These are phyloP conservation scores for Diatrype stigma DNA, from an alignment of 2,329 filamentous ascomycete species.

Conservation along the genomic window DNA sequence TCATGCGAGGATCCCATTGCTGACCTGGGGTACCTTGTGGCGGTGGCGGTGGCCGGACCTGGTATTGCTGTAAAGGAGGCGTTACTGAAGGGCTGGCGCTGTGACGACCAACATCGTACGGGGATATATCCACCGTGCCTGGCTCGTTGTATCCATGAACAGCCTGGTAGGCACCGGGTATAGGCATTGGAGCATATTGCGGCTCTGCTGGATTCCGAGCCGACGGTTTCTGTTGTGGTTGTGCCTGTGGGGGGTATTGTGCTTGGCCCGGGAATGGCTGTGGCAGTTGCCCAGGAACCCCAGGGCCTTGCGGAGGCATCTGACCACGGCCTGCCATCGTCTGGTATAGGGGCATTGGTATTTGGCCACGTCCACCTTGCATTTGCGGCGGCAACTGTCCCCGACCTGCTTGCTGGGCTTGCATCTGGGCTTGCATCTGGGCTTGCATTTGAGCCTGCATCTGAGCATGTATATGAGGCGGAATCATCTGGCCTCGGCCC, in stretches of 20 bases:
- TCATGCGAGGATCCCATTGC: slow-evolving; percentile 20
- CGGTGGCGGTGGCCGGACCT: slow-evolving; percentile 1
- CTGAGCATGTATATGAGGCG: not conserved
- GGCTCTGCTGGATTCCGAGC: slow-evolving; percentile 13
- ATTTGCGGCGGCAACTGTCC: slow-evolving; percentile 14
- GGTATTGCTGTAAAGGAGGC: slow-evolving; percentile 15
- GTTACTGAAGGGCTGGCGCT: slow-evolving; percentile 7
- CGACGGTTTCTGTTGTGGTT: slow-evolving; percentile 2
- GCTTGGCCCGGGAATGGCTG: not conserved
- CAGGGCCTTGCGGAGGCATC: slow-evolving; percentile 4
- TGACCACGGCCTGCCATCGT: slow-evolving; percentile 12
- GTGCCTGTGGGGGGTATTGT: slow-evolving; percentile 8
- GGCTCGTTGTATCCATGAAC: slow-evolving; percentile 28
- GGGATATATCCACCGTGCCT: slow-evolving; percentile 20
- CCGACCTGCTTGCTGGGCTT: slow-evolving; percentile 6
- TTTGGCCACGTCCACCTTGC: slow-evolving; percentile 14
- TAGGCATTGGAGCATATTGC: slow-evolving; percentile 28
- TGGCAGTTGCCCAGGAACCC: not conserved
- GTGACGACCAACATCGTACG: slow-evolving; percentile 23
- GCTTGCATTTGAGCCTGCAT: slow-evolving; percentile 1
- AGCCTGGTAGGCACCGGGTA: slow-evolving; percentile 28
- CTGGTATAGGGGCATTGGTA: slow-evolving; percentile 12
- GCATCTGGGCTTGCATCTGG: too few relatives aligned
- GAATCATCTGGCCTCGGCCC: slow-evolving; percentile 10
- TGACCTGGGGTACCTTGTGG: slow-evolving; percentile 11